These are phyloP conservation scores for Allium cepa DNA, from an alignment of 106 monocot species.

Conservation along the genomic window DNA sequence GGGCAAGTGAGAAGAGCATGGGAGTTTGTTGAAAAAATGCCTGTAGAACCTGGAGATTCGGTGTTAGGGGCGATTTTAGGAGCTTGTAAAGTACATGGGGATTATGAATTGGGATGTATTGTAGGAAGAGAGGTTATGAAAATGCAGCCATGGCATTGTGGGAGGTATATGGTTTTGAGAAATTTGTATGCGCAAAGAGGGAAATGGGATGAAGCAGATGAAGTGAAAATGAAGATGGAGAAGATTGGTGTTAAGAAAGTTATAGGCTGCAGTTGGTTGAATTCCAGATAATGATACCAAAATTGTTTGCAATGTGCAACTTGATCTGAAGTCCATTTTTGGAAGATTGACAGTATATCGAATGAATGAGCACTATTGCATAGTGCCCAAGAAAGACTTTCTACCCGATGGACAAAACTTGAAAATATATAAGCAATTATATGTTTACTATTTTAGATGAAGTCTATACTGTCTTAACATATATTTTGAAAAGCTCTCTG, in stretches of 20 bases:
- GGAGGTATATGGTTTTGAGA: conserved; percentile 38
- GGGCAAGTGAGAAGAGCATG: conserved; percentile 28
- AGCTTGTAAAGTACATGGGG: conserved; percentile 39
- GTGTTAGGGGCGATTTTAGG: conserved; percentile 47
- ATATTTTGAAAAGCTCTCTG: too few relatives aligned
- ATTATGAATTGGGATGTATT: conserved; percentile 14
- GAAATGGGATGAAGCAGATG: conserved; percentile 27
- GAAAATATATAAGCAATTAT: too few relatives aligned
- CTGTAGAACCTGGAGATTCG: conserved; percentile 33
- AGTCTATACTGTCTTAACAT: too few relatives aligned
- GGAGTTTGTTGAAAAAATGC: conserved; percentile 39
- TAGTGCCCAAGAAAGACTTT: too few relatives aligned
- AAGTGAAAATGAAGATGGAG: conserved; percentile 35
- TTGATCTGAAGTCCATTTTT: too few relatives aligned
- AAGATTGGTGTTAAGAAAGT: conserved; percentile 30
- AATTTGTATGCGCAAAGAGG: conserved; percentile 39
- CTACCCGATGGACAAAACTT: too few relatives aligned
- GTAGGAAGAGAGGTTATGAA: conserved; percentile 23
- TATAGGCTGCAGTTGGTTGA: conserved; percentile 29
- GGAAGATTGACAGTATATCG: too few relatives aligned
- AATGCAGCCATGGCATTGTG: conserved; percentile 28
- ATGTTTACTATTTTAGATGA: too few relatives aligned
- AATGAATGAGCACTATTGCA: too few relatives aligned
- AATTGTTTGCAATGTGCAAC: too few relatives aligned
- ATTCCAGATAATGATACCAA: neutral